Conservation (phyloP, 2,329 filamentous ascomycete genomes). For the Epicoccum sorghinum region DNA sequence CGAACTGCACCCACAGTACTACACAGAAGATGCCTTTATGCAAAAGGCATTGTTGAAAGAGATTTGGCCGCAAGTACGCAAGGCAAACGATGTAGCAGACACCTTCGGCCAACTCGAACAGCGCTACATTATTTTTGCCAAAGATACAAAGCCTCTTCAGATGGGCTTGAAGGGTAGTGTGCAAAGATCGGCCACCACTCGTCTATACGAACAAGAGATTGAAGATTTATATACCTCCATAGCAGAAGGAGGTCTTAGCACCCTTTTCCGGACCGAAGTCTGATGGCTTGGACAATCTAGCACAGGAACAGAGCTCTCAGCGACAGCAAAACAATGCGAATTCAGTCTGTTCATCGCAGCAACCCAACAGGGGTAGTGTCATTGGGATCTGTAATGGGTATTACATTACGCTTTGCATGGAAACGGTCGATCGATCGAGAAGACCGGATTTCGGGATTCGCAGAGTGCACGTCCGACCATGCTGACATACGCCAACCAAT, state of each 20-base stretch:
- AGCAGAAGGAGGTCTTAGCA: conserved; percentile 10
- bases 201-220: conserved; percentile 55
- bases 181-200: conserved; percentile 50
- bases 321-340: background rate
- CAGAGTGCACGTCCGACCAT: background rate
- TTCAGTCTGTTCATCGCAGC: too few relatives aligned
- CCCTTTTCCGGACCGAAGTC: conserved; percentile 18
- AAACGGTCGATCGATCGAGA: too few relatives aligned
- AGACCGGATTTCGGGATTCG: background rate
- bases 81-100: conserved; percentile 51
- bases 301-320: background rate
- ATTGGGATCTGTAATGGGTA: background rate
- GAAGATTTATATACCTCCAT: conserved; percentile 51
- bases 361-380: too few relatives aligned
- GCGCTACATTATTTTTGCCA: conserved; percentile 53
- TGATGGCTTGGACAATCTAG: background rate
- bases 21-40: conserved; percentile 20
- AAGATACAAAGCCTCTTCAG: conserved; percentile 53
- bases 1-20: conserved; percentile 31
- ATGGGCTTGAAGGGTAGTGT: conserved; percentile 56
- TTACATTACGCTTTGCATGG: too few relatives aligned
- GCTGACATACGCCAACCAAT: background rate
- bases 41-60: conserved; percentile 49
- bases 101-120: conserved; percentile 53
- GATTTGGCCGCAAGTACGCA: conserved; percentile 50